phyloP scores from a whole-genome alignment of 805 yeast species.

The Alloascoidea africana region DNA sequence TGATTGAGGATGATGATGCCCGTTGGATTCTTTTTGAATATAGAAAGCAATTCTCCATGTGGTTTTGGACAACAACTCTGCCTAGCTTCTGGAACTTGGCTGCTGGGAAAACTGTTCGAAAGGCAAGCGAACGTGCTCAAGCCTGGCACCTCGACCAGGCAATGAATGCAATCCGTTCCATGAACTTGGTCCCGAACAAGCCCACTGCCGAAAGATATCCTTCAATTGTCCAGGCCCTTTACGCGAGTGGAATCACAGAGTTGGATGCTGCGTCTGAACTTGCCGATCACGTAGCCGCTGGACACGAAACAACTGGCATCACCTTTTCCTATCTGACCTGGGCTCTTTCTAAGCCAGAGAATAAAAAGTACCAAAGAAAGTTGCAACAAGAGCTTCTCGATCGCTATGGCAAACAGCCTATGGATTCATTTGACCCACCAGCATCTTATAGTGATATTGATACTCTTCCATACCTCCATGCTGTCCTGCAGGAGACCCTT shows the following conservation, averaged over 20 bases:
- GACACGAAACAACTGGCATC: slow-evolving; percentile 62
- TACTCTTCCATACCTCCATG: slow-evolving; percentile 39
- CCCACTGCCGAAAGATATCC: neutral
- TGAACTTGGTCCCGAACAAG: slow-evolving; percentile 5
- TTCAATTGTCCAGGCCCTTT: slow-evolving; percentile 12
- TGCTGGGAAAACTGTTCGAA: slow-evolving; percentile 23
- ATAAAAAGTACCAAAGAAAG: slow-evolving; percentile 27
- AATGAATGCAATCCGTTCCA: slow-evolving; percentile 4
- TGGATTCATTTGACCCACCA: slow-evolving; percentile 13
- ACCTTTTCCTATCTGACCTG: slow-evolving; percentile 45
- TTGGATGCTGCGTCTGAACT: slow-evolving; percentile 28
- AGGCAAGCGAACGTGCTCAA: slow-evolving; percentile 24
- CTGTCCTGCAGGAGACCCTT: slow-evolving; percentile 44
- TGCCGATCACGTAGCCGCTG: slow-evolving; percentile 60
- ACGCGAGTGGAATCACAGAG: slow-evolving; percentile 12
- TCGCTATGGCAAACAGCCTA: slow-evolving; percentile 19
- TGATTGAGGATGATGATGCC: slow-evolving; percentile 25
- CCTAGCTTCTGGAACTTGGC: slow-evolving; percentile 39
- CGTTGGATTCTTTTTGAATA: slow-evolving; percentile 28
- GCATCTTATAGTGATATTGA: slow-evolving; percentile 27
- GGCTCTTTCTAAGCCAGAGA: slow-evolving; percentile 37
- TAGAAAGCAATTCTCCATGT: slow-evolving; percentile 36
- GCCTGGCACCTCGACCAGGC: slow-evolving; percentile 25
- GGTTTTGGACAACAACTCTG: slow-evolving; percentile 50
- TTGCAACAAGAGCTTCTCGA: slow-evolving; percentile 30